Evolutionary conservation across 2,329 filamentous ascomycete genomes (phyloP).

Genomic region (Penicillium sp.): DNA sequence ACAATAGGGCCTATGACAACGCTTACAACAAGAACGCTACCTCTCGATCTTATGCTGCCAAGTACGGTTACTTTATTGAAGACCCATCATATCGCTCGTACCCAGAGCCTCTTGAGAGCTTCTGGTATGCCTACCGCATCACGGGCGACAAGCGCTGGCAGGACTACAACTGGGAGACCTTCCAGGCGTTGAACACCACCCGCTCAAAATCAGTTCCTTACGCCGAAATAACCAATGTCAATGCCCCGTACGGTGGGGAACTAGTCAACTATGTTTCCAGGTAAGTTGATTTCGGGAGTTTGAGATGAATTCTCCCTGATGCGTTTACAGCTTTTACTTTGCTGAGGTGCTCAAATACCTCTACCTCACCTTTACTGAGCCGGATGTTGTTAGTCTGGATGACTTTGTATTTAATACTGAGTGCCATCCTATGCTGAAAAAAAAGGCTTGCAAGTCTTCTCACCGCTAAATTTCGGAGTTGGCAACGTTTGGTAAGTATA

Average conservation of each 20-base stretch:
- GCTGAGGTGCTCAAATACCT: conserved; percentile 72
- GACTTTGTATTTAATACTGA: conserved; percentile 71
- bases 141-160: conserved; percentile 23
- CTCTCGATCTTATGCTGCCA: conserved; percentile 17
- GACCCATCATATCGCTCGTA: conserved; percentile 22
- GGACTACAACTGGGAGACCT: conserved; percentile 27
- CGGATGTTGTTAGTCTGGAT: conserved; percentile 63
- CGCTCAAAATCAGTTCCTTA: conserved; percentile 20
- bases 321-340: conserved; percentile 20
- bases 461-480: neutral
- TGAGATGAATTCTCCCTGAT: neutral
- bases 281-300: neutral
- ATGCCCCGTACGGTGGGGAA: conserved; percentile 16
- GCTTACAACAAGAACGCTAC: conserved; percentile 16
- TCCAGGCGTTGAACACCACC: conserved; percentile 17
- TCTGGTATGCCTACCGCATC: conserved; percentile 25
- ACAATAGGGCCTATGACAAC: conserved; percentile 19
- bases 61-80: conserved; percentile 24
- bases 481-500: too few relatives aligned
- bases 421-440: conserved; percentile 55
- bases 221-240: conserved; percentile 20
- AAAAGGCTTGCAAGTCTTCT: conserved; percentile 7
- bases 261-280: conserved; percentile 18
- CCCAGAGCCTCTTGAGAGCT: conserved; percentile 24
- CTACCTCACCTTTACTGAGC: conserved; percentile 66